Evolutionary conservation across 225 moss, liverwort and hornwort genomes (phyloP).

Genomic region (Pseudisothecium myosuroides): DNA sequence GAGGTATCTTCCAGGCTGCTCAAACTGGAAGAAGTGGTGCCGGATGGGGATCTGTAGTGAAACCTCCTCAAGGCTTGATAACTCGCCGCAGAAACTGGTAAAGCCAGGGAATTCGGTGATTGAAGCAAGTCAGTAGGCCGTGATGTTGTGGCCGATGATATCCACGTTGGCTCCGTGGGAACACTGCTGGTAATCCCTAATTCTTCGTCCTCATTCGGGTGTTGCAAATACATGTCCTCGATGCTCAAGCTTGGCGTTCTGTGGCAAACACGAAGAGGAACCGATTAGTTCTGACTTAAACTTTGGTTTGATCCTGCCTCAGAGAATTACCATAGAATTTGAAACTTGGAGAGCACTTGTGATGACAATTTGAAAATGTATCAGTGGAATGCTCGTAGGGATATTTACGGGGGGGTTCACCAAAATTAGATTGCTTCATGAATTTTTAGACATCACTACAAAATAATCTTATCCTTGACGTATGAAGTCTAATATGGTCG

Average conservation of each 20-base stretch:
- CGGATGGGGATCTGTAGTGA: conserved; percentile 3
- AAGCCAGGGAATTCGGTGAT: neutral
- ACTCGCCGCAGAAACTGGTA: neutral
- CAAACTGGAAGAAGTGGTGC: conserved; percentile 35
- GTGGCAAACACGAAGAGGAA: neutral
- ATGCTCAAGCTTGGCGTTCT: neutral
- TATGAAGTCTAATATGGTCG: neutral
- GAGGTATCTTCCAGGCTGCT: conserved; percentile 26
- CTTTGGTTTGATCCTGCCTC: neutral
- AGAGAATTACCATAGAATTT: neutral
- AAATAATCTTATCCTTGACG: neutral
- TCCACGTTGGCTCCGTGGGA: neutral
- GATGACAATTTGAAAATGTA: neutral
- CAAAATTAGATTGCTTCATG: neutral
- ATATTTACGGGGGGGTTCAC: too few relatives aligned
- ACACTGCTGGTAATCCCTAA: neutral
- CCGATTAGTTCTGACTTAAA: neutral
- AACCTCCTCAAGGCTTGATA: neutral
- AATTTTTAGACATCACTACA: neutral
- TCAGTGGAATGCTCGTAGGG: neutral
- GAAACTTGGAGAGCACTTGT: neutral
- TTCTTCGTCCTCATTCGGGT: neutral
- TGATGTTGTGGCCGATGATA: neutral
- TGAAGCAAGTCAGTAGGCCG: neutral
- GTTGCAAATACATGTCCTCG: neutral